Evolutionary conservation across 2,329 filamentous ascomycete genomes (phyloP), one percentile per base, ranked within the genome.

Genomic region (Parascedosporium putredinis): DNA sequence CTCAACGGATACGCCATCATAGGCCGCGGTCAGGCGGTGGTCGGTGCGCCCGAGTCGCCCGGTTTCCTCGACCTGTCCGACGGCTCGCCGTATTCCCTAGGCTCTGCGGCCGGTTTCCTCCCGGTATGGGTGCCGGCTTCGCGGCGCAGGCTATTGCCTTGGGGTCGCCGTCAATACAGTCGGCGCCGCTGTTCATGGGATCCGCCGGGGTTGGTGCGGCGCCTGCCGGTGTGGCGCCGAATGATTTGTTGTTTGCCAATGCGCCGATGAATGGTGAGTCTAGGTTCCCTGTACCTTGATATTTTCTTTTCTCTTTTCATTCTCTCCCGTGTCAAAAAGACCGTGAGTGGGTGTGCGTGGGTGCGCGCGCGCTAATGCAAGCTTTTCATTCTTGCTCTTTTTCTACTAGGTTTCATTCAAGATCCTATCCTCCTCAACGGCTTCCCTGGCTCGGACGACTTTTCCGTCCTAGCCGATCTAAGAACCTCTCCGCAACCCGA

Each of bases 1-100:
- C 59, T 78, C 55, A 69, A 67, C 33, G 74, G 75, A 20, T 79
- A 71, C 61, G 67, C 66, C 10, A 60, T 78, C 40, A 60, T 78
- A 44, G 66, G 68, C 25, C 67, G 68, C 23, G 59, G 18, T 42
- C 38, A 42, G 2, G n/a, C 20, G 6, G 38, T 42, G 7, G 18
- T 42, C 10, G 2, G 55, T 31, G 47, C 10, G 49, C 60, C 60
- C 38, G 57, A 57, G 24, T 61, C 58, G 36, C 56, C 70, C 34
- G 75, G 73, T 20, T 73, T 72, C 2, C 55, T 72, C 20, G 67
- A 73, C 40, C 59, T 67, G n/a, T n/a, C n/a, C 53, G 67, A 70
- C 27, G 62, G 65, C 38, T 56, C 62, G 6, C 52, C 58, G 47
- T 64, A 64, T 53, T 24, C 47, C 7, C n/a, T 18, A 16, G 38